Evolutionary conservation across 495 filamentous ascomycete genomes (phyloP), one percentile per base, ranked within the genome.

Genomic region (Penicillium mononematosum): DNA sequence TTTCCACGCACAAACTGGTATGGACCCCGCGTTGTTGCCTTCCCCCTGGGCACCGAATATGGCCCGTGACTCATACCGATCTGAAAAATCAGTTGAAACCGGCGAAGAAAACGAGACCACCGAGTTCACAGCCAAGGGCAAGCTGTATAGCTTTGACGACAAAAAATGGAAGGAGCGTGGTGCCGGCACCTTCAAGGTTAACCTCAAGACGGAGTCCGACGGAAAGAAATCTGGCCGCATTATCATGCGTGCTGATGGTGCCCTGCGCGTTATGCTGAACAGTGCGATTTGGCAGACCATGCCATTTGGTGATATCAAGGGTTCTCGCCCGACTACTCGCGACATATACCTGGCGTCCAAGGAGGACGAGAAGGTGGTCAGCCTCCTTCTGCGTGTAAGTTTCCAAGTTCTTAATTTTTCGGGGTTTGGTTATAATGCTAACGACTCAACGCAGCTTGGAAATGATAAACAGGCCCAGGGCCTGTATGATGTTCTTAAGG

Each of bases 141-240:
- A 92, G 73, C 80, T 96, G 31, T 96, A 85, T 73, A 70, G 84
- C 45, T 88, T 91, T 61, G 76, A 81, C 31, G 76, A 83, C 53
- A 88, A 87, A 59, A 78, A 79, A n/a, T 96, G 92, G 92, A 91
- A 90, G 64, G 92, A 96, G 71, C 83, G 91, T 24, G 92, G 92
- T 19, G 79, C 85, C 9, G 92, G 92, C 34, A 86, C 83, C 50
- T 81, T 96, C 62, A 92, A 92, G 72, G 78, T 96, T 65, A 96
- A 96, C 63, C 84, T 87, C 10, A 58, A 54, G 46, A 78, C 83
- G n/a, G 69, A 75, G 7, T 64, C 66, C 5, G 79, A 85, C 47
- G 80, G 83, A 12, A 65, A 67, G 10, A 79, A 75, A 56, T 68
- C 75, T 24, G 83, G 83, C 11, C 86, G 92, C 24, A 81, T 96